A percentile compares a stretch with the other conserved stretches of the same genome.
These are phyloP conservation scores for Laburnicola sp. DNA, from an alignment of 2,329 filamentous ascomycete species.

Conservation along the genomic window DNA sequence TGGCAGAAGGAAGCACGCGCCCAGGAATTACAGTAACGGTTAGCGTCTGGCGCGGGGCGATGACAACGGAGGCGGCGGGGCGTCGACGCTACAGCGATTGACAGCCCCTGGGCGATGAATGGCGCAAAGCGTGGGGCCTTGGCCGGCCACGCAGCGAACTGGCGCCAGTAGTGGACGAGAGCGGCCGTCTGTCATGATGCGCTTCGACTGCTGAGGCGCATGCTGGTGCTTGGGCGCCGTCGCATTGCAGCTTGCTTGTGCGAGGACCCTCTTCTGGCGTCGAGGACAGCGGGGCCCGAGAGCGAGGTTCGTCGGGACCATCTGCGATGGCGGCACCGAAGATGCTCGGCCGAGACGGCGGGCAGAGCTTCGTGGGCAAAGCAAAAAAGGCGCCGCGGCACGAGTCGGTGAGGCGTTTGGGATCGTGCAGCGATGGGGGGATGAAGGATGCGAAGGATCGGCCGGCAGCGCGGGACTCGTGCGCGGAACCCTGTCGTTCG, in stretches of 20 bases:
- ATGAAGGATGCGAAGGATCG: slow-evolving; percentile 33
- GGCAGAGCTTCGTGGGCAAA: background rate
- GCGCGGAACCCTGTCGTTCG: slow-evolving; percentile 36
- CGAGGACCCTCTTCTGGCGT: slow-evolving; percentile 17
- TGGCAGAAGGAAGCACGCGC: slow-evolving; percentile 4
- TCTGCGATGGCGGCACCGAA: slow-evolving; percentile 19
- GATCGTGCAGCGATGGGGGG: slow-evolving; percentile 16
- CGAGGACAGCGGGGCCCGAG: slow-evolving; percentile 25
- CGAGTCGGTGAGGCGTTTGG: slow-evolving; percentile 17
- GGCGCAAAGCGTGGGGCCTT: slow-evolving; percentile 23
- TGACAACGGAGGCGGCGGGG: slow-evolving; percentile 14
- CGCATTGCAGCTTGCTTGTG: slow-evolving; percentile 29
- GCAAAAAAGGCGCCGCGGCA: slow-evolving; percentile 16
- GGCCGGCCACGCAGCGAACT: slow-evolving; percentile 26
- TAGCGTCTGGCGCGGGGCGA: slow-evolving; percentile 9
- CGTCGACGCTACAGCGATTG: slow-evolving; percentile 35
- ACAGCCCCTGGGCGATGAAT: slow-evolving; percentile 34
- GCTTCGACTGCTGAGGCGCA: slow-evolving; percentile 30
- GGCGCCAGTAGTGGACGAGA: slow-evolving; percentile 14
- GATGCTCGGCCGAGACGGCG: slow-evolving; percentile 21
- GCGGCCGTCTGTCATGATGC: slow-evolving; percentile 39
- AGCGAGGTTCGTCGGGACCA: slow-evolving; percentile 28
- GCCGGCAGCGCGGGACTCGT: slow-evolving; percentile 33
- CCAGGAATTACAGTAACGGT: slow-evolving; percentile 15
- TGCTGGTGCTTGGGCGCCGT: slow-evolving; percentile 23